A percentile compares a stretch with the other conserved stretches of the same genome.
Conservation (phyloP, 116 monocot species). For the Phalaenopsis hybrid region DNA sequence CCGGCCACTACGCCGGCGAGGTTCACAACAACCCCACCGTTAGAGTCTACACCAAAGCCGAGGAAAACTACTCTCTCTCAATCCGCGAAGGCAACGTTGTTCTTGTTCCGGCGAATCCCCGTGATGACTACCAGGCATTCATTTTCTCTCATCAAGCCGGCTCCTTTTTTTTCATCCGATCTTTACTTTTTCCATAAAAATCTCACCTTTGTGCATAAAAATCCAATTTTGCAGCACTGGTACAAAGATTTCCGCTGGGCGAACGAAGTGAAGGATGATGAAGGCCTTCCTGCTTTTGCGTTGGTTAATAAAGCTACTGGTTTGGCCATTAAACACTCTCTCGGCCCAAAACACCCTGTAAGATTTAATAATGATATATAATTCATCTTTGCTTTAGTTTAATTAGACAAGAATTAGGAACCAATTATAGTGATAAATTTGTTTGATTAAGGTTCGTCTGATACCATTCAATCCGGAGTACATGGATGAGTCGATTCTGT, state of each 20-base stretch:
- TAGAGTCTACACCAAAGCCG: constrained; percentile 22
- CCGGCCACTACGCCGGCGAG: not conserved
- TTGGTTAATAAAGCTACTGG: constrained; percentile 16
- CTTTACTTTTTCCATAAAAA: not conserved
- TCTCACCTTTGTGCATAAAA: not conserved
- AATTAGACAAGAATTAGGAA: too few species aligned
- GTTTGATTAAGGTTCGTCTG: constrained; percentile 24
- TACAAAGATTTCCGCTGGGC: constrained; percentile 23
- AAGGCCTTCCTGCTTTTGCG: constrained; percentile 18
- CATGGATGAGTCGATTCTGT: constrained; percentile 39
- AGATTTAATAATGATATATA: not conserved
- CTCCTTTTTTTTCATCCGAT: not conserved
- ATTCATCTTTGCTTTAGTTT: too few species aligned
- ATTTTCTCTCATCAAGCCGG: not conserved
- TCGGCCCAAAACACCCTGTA: constrained; percentile 19
- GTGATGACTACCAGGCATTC: constrained; percentile 20
- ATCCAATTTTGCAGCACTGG: constrained; percentile 17
- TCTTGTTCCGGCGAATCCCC: constrained; percentile 17
- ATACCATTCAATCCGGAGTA: constrained; percentile 28
- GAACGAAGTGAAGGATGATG: constrained; percentile 24
- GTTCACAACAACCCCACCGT: constrained; percentile 1
- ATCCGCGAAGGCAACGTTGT: constrained; percentile 24
- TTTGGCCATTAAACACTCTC: constrained; percentile 20
- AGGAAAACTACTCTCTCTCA: constrained; percentile 24
- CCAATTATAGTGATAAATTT: too few species aligned